Base-by-base conservation (phyloP, 768 basidiomycete species). In the Mycena crocata region DNA sequence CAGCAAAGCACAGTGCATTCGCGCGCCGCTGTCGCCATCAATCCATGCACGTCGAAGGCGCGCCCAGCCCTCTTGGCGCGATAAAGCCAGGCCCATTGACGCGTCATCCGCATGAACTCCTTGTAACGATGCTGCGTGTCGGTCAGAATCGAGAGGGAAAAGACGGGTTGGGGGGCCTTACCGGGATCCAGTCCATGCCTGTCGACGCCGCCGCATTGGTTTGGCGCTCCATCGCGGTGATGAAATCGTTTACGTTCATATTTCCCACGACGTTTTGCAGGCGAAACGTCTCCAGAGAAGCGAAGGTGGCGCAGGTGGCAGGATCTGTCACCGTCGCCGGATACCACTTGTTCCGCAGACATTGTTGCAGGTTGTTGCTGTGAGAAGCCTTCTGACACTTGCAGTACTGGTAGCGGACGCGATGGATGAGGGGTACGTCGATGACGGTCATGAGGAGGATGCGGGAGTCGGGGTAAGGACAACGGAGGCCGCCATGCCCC, bases 1-100 rank as follows among this genome's bases (percentile, higher is more conserved):
- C 72, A 73, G 46, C 73, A 74, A 17, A 24, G 7, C 5, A 74
- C 69, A 5, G 65, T 68, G 12, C 39, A 24, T 32, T 64, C 67
- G 4, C 67, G 46, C 15, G 34, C 50, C 34, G 35, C 39, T 6
- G 64, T 48, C 12, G 30, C 31, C n/a, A 21, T 26, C 3, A 71
- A 40, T 39, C 64, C 71, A 50, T n/a, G n/a, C n/a, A n/a, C n/a
- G n/a, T n/a, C n/a, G n/a, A n/a, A n/a, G n/a, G n/a, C n/a, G n/a
- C n/a, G n/a, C n/a, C n/a, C n/a, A n/a, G n/a, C n/a, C n/a, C n/a
- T n/a, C n/a, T n/a, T n/a, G n/a, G n/a, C n/a, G n/a, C n/a, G n/a
- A n/a, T n/a, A n/a, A n/a, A n/a, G n/a, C n/a, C n/a, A n/a, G n/a
- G n/a, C n/a, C n/a, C n/a, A n/a, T n/a, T n/a, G n/a, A n/a, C n/a